Evolutionary conservation across 495 filamentous ascomycete species (phyloP), one percentile per base, ranked within the genome.

Genomic region (Hypoxylon rickii): DNA sequence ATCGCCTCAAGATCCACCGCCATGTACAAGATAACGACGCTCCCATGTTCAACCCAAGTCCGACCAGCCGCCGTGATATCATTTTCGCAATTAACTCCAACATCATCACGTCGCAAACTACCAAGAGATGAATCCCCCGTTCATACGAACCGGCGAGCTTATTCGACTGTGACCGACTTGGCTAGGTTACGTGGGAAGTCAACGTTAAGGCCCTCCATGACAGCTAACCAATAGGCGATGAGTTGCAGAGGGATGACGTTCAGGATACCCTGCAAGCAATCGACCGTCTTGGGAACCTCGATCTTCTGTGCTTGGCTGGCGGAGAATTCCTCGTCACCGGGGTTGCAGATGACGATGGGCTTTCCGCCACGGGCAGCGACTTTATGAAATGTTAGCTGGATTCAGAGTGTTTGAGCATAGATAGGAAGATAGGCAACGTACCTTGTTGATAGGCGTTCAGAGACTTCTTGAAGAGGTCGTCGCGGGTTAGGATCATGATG

Each of bases 91-190:
- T 40, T 37, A 64, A 69, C 63, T 63, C 66, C 56, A 18, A 19
- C 12, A 36, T 52, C 55, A 55, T 39, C 55, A 51, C 34, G 46
- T 61, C 45, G 47, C 42, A 61, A 61, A 45, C 42, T 43, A 33
- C 26, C 37, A 36, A 41, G 15, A 29, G 53, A 47, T 50, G 34
- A 41, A 19, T 54, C 16, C 24, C n/a, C 59, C 41, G 49, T 43
- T 26, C 47, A 17, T 61, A 51, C 31, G 50, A 12, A 55, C 13
- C 20, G 8, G 19, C 49, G 3, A 29, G 26, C 77, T 78, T 90
- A 98, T 82, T 98, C 94, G 47, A 98, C 94, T 36, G 94, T 98
- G 45, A 98, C 94, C 51, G 92, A 96, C 85, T 98, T 98, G 68
- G 94, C 94, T 69, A 98, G 76, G 76, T 98, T 98, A 60, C 94